A percentile compares a stretch with the other conserved stretches of the same genome.
These are phyloP conservation scores for Coniochaeta sp. DNA, from an alignment of 2,329 filamentous ascomycete genomes.

Conservation along the genomic window DNA sequence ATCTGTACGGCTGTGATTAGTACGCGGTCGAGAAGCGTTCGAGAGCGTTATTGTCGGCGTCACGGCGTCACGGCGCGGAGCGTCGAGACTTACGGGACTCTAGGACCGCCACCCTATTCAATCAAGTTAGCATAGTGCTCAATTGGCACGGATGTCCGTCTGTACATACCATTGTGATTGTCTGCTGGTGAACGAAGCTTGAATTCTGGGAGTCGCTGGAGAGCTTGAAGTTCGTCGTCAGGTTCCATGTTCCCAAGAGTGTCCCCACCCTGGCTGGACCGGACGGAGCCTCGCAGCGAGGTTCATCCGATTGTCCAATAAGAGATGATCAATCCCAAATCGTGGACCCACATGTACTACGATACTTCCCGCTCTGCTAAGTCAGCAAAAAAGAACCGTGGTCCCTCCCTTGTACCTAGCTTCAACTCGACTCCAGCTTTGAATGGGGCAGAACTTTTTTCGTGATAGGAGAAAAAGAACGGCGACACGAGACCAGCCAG, in stretches of 20 bases:
- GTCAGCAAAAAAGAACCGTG: neutral
- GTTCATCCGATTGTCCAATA: neutral
- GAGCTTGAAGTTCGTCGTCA: constrained; percentile 1
- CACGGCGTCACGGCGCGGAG: too few relatives aligned
- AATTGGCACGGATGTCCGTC: neutral
- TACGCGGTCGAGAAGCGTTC: neutral
- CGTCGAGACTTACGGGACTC: constrained; percentile 19
- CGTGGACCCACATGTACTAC: neutral
- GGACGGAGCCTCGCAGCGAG: neutral
- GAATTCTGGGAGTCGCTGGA: neutral
- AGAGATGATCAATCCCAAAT: neutral
- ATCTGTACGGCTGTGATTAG: constrained; percentile 44
- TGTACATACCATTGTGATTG: constrained; percentile 2
- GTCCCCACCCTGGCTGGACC: neutral
- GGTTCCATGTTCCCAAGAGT: neutral
- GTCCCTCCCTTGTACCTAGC: neutral
- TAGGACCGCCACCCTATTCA: constrained; percentile 5
- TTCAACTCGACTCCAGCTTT: constrained; percentile 9
- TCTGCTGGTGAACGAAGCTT: neutral
- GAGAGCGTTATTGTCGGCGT: neutral
- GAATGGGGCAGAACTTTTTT: constrained; percentile 19
- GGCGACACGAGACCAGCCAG: neutral
- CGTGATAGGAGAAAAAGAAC: constrained; percentile 7
- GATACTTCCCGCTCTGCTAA: neutral
- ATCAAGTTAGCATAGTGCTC: neutral